Evolutionary conservation across 352 stramenopile species (phyloP).

Genomic region (Phytophthora nicotianae): DNA sequence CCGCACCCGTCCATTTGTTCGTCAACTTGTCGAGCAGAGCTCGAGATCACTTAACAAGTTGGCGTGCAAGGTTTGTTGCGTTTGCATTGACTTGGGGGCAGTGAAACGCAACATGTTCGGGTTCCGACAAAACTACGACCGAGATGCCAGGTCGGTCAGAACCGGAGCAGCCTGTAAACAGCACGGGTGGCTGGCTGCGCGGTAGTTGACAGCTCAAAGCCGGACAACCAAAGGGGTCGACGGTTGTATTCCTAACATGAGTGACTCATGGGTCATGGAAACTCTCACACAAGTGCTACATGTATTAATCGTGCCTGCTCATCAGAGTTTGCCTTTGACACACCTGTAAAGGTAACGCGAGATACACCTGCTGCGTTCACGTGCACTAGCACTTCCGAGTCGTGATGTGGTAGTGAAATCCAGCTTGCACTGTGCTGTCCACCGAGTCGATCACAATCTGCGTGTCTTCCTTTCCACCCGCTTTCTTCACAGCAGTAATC

Average conservation of each 20-base stretch:
- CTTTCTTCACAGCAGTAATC: constrained; percentile 44
- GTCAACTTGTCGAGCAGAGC: constrained; percentile 21
- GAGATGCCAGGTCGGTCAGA: constrained; percentile 23
- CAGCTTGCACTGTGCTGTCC: constrained; percentile 50
- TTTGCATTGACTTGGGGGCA: constrained; percentile 2
- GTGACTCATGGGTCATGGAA: no score
- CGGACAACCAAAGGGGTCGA: no score
- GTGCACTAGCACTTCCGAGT: constrained; percentile 27
- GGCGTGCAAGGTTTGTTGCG: constrained; percentile 17
- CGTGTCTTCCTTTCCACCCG: constrained; percentile 36
- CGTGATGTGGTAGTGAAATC: constrained; percentile 59
- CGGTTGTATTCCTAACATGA: no score
- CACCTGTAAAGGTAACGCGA: constrained; percentile 2
- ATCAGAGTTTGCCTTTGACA: not conserved
- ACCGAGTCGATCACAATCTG: constrained; percentile 60
- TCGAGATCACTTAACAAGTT: constrained; percentile 23
- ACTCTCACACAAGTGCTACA: no score
- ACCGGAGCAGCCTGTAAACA: constrained; percentile 14
- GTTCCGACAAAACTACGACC: constrained; percentile 30
- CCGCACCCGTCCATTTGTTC: constrained; percentile 6
- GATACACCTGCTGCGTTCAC: not conserved
- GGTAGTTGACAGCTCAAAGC: no score
- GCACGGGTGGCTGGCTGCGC: constrained; percentile 8
- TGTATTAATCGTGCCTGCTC: no score
- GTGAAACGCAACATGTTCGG: constrained; percentile 36